Percentiles rank a stretch among this genome's conserved stretches.
phyloP scores from a whole-genome alignment of 768 basidiomycete species.

The Suillus cothurnatus region DNA sequence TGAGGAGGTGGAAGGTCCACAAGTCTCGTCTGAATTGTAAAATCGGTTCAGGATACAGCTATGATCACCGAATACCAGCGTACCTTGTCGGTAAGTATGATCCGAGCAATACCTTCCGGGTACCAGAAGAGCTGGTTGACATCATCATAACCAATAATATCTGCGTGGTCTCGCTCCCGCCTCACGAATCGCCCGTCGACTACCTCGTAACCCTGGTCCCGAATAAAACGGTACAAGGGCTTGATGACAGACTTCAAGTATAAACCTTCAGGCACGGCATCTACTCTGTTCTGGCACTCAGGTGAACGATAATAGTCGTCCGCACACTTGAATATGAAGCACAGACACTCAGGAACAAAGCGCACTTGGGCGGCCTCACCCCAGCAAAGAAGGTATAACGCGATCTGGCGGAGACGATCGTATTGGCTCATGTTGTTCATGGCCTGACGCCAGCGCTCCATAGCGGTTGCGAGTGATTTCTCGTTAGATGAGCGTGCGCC shows the following conservation, averaged over 20 bases:
- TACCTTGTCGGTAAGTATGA: constrained; percentile 88
- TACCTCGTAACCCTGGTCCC: constrained; percentile 97
- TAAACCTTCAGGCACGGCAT: constrained; percentile 93
- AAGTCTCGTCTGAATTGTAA: constrained; percentile 66
- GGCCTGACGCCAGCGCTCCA: constrained; percentile 93
- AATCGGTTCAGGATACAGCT: constrained; percentile 5
- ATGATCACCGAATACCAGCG: neutral
- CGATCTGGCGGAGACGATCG: constrained; percentile 94
- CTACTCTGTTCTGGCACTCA: constrained; percentile 93
- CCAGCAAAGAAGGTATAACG: constrained; percentile 94
- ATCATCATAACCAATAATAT: constrained; percentile 98
- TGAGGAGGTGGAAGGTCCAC: constrained; percentile 90
- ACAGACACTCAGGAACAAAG: constrained; percentile 94
- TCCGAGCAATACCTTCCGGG: constrained; percentile 95
- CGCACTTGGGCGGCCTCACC: constrained; percentile 98
- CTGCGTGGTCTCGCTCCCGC: constrained; percentile 89
- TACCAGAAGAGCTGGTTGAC: constrained; percentile 99
- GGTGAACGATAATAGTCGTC: constrained; percentile 99
- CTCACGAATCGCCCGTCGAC: constrained; percentile 94
- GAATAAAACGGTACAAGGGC: constrained; percentile 93
- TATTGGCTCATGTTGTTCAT: constrained; percentile 99
- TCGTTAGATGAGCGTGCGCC: constrained; percentile 56
- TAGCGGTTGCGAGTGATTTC: constrained; percentile 77
- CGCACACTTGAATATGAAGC: constrained; percentile 99
- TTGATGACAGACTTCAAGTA: constrained; percentile 90